Conservation (phyloP, 2,329 filamentous ascomycete genomes). For the Purpureocillium takamizusanense region DNA sequence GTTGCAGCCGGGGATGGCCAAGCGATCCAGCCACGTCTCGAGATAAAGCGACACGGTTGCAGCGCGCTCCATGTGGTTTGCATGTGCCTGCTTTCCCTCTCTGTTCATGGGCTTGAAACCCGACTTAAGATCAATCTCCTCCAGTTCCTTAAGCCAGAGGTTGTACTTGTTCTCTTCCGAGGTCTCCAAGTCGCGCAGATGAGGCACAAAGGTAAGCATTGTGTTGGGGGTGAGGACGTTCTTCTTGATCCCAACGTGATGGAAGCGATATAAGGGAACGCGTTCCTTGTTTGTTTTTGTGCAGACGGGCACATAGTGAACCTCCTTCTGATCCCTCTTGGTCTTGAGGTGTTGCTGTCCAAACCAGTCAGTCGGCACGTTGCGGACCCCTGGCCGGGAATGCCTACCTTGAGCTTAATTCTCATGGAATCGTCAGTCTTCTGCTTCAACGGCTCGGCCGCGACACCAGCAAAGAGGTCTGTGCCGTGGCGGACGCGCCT, state of each 20-base stretch:
- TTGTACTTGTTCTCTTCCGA: slow-evolving; percentile 48
- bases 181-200: slow-evolving; percentile 46
- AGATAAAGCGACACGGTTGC: slow-evolving; percentile 43
- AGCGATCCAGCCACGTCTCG: slow-evolving; percentile 40
- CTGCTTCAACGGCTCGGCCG: slow-evolving; percentile 23
- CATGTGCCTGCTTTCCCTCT: slow-evolving; percentile 39
- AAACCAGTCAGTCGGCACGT: slow-evolving; percentile 8
- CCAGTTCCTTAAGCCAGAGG: slow-evolving; percentile 47
- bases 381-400: background rate
- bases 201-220: slow-evolving; percentile 51
- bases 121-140: slow-evolving; percentile 47
- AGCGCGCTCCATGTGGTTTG: slow-evolving; percentile 41
- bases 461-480: slow-evolving; percentile 40
- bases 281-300: slow-evolving; percentile 40
- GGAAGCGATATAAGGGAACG: slow-evolving; percentile 51
- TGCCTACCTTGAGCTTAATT: slow-evolving; percentile 39
- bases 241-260: slow-evolving; percentile 50
- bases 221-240: slow-evolving; percentile 52
- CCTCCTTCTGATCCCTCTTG: slow-evolving; percentile 35
- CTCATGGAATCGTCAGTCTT: slow-evolving; percentile 31
- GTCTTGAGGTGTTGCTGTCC: slow-evolving; percentile 32
- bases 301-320: slow-evolving; percentile 30
- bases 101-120: slow-evolving; percentile 47
- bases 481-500: slow-evolving; percentile 29
- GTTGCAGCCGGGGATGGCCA: slow-evolving; percentile 41